A percentile compares a stretch with the other conserved stretches of the same genome.
phyloP scores from a whole-genome alignment of 768 basidiomycete species.

The Daedaleopsis nitida region DNA sequence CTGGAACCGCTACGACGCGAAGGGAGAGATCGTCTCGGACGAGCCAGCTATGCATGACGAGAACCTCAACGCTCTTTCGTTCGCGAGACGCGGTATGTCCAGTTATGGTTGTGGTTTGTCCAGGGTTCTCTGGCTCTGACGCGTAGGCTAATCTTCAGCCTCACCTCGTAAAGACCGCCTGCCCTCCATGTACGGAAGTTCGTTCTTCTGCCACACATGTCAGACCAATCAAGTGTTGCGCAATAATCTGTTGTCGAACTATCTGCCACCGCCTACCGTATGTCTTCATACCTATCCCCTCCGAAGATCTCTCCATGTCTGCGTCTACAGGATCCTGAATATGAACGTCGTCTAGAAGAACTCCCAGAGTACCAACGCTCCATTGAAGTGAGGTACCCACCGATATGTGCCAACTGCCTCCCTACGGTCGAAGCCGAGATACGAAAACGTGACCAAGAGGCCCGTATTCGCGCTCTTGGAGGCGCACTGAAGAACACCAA shows the following conservation, averaged over 20 bases:
- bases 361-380: conserved; percentile 75
- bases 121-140: not conserved
- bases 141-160: conserved; percentile 39
- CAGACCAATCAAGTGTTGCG: conserved; percentile 92
- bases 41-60: conserved; percentile 90
- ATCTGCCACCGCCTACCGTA: conserved; percentile 79
- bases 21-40: conserved; percentile 80
- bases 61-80: conserved; percentile 65
- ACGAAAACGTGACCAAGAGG: conserved; percentile 76
- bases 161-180: conserved; percentile 71
- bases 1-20: conserved; percentile 72
- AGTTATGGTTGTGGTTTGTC: not conserved
- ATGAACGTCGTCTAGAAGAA: conserved; percentile 58
- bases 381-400: conserved; percentile 82
- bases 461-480: conserved; percentile 74
- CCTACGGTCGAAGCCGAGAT: conserved; percentile 85
- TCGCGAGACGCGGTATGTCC: conserved; percentile 68
- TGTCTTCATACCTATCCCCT: conserved; percentile 28
- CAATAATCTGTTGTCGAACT: conserved; percentile 85
- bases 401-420: conserved; percentile 75
- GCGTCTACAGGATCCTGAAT: conserved; percentile 67
- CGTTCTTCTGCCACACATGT: conserved; percentile 84
- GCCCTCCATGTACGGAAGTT: conserved; percentile 57
- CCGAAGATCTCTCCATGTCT: conserved; percentile 1
- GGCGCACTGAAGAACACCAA: conserved; percentile 41